Conservation (phyloP, 2,329 filamentous ascomycete genomes). For the Aureobasidium pullulans region DNA sequence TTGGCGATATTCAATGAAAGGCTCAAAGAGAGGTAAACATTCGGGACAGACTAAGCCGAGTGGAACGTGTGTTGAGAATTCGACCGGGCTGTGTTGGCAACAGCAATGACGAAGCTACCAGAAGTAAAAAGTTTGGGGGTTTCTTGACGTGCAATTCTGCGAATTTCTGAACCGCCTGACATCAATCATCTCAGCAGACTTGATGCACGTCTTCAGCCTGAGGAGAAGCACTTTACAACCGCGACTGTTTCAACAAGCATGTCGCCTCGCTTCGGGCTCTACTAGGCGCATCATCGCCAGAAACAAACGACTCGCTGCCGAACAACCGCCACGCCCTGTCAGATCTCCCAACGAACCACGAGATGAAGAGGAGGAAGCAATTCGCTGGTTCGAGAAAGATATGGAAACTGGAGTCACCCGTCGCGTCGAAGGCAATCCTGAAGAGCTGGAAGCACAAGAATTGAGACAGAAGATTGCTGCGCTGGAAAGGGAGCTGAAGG, state of each 20-base stretch:
- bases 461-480: slow-evolving; percentile 16
- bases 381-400: slow-evolving; percentile 19
- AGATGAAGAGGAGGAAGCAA: slow-evolving; percentile 11
- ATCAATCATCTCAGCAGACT: neutral
- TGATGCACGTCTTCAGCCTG: slow-evolving; percentile 17
- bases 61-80: neutral
- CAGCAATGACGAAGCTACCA: slow-evolving; percentile 1
- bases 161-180: neutral
- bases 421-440: slow-evolving; percentile 15
- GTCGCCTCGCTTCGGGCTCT: slow-evolving; percentile 15
- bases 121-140: slow-evolving; percentile 1
- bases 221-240: slow-evolving; percentile 15
- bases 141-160: neutral
- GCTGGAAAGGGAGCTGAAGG: slow-evolving; percentile 15
- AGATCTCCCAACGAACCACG: neutral
- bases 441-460: slow-evolving; percentile 16
- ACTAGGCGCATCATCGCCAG: slow-evolving; percentile 4
- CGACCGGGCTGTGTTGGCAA: neutral
- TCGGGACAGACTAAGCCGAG: neutral
- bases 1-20: neutral
- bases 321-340: neutral
- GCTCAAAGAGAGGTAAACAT: neutral
- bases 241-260: slow-evolving; percentile 18
- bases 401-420: slow-evolving; percentile 16
- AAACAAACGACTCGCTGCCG: neutral